phyloP scores from a whole-genome alignment of 139 green algal species.

The Tetraselmis chui region DNA sequence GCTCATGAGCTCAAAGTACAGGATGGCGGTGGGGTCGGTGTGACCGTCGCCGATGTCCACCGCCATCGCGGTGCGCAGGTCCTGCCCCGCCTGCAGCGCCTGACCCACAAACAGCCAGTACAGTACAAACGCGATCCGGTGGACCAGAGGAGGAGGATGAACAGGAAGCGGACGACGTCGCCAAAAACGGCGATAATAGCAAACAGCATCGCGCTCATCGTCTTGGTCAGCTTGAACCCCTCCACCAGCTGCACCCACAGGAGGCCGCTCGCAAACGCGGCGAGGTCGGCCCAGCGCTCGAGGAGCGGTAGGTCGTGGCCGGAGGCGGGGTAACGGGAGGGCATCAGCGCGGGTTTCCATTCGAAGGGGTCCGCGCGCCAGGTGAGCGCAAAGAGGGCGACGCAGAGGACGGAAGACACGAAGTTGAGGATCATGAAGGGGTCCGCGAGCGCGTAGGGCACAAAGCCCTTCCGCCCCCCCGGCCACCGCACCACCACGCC shows the following conservation, averaged over 20 bases:
- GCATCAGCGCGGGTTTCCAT: neutral
- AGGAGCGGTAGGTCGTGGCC: neutral
- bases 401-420: neutral
- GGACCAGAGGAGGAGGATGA: neutral
- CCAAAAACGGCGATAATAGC: neutral
- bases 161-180: neutral
- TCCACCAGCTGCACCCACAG: neutral
- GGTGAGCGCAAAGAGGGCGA: neutral
- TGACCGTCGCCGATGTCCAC: neutral
- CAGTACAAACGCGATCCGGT: neutral
- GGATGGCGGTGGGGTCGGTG: neutral
- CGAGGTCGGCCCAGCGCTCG: neutral
- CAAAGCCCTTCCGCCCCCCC: neutral
- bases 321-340: neutral
- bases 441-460: neutral
- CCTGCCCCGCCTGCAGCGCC: neutral
- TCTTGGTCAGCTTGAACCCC: neutral
- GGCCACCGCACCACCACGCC: neutral
- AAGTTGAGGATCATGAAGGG: neutral
- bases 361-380: neutral
- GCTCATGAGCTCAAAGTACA: neutral
- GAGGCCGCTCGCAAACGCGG: neutral
- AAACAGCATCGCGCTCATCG: neutral
- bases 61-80: neutral
- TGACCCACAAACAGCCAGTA: neutral